Evolutionary conservation across 108 stramenopile species (phyloP), one percentile per base, ranked within the genome.

Genomic region (Skeletonema tropicum): DNA sequence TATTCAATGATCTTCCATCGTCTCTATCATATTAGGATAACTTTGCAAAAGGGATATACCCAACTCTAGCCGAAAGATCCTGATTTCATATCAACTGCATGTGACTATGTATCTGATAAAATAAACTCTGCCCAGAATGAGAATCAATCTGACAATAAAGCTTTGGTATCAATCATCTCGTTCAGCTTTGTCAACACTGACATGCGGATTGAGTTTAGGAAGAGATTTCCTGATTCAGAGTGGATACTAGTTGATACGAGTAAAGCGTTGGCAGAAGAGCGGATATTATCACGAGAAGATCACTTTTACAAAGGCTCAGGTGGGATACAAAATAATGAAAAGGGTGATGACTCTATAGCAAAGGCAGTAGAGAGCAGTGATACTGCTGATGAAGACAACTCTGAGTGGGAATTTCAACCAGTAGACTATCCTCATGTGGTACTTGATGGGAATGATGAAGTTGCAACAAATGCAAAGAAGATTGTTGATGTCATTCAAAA

Each of bases 111-210:
- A 7, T 65, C 77, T 4, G 30, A 59, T 41, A 29, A 85, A 52
- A 39, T 83, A 5, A 70, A 58, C 26, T 14, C 8, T 41, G 60
- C 15, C 55, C 57, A 39, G 26, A 46, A 30, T 21, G 55, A 41
- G 35, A 68, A 74, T 6, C 62, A 74, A 58, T 46, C 64, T 1
- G 48, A 36, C 39, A 33, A 32, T 23, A 35, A 19, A 23, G 5
- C 11, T 32, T 6, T 71, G n/a, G n/a, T 60, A 1, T 52, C 74
- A 5, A 71, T 88, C 1, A 46, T 91, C 25, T 80, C 82, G 2
- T 91, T 91, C 57, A 87, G 86, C 31, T 91, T 91, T 76, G 90
- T 88, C 26, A 91, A 91, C 65, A 86, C 78, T 10, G 90, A 91
- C 61, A 42, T 88, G 62, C 61, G 90, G 39, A 75, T 81, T 11